Conservation (phyloP, 2,329 filamentous ascomycete species). For the Talaromyces sp. region DNA sequence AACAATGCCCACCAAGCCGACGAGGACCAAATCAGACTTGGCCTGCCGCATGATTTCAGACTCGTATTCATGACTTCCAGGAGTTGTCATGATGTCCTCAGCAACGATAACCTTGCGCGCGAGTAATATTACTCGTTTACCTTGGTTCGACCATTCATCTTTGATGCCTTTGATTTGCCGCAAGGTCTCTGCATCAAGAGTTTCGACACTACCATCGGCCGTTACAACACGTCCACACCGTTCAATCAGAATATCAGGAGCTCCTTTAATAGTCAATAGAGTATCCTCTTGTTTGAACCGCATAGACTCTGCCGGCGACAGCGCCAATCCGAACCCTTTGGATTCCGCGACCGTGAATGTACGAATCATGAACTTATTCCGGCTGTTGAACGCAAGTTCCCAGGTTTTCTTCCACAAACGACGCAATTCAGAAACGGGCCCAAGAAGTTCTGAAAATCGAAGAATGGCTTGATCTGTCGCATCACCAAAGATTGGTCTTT, state of each 20-base stretch:
- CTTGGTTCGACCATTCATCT: constrained; percentile 65
- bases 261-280: constrained; percentile 72
- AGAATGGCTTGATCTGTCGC: constrained; percentile 73
- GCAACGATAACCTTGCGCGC: constrained; percentile 57
- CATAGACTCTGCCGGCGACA: constrained; percentile 27
- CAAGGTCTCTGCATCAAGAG: constrained; percentile 47
- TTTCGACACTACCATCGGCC: constrained; percentile 52
- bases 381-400: constrained; percentile 73
- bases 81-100: constrained; percentile 35
- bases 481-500: constrained; percentile 68
- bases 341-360: constrained; percentile 47
- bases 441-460: constrained; percentile 65
- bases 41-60: constrained; percentile 55
- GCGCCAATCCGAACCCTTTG: constrained; percentile 17
- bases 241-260: constrained; percentile 67
- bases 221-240: constrained; percentile 59
- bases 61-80: constrained; percentile 53
- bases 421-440: constrained; percentile 58
- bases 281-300: constrained; percentile 26
- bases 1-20: constrained; percentile 58
- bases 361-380: constrained; percentile 78
- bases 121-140: constrained; percentile 64
- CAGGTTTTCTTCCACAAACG: constrained; percentile 63
- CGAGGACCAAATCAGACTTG: constrained; percentile 48
- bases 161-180: constrained; percentile 57